A percentile compares a stretch with the other conserved stretches of the same genome.
Conservation (phyloP, 2,329 filamentous ascomycete species). For the Chaetomiaceae sp. region DNA sequence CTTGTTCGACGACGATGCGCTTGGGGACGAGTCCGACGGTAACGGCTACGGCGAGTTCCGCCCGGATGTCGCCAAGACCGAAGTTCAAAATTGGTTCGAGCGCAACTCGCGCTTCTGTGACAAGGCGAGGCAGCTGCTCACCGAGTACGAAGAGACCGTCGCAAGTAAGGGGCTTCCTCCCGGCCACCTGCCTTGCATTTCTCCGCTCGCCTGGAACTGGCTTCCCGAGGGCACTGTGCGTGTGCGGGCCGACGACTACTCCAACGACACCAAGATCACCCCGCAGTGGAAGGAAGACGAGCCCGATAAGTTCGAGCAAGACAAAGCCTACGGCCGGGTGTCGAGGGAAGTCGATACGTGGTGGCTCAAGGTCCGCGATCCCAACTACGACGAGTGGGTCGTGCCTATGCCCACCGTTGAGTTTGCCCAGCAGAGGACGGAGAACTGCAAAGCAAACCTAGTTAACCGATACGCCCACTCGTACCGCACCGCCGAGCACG, state of each 20-base stretch:
- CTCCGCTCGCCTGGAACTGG: conserved; percentile 54
- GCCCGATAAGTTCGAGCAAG: conserved; percentile 55
- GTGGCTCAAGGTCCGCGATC: conserved; percentile 59
- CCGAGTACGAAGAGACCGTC: conserved; percentile 50
- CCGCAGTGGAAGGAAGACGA: conserved; percentile 50
- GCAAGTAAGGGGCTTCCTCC: conserved; percentile 41
- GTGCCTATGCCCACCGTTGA: conserved; percentile 58
- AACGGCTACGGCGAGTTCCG: conserved; percentile 52
- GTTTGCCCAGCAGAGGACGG: conserved; percentile 52
- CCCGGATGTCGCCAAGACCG: conserved; percentile 53
- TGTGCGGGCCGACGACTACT: conserved; percentile 34
- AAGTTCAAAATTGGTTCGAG: conserved; percentile 60
- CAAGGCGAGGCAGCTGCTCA: conserved; percentile 50
- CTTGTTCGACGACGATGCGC: conserved; percentile 54
- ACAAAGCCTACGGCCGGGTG: conserved; percentile 55
- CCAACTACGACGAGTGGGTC: conserved; percentile 56
- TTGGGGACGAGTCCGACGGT: conserved; percentile 47
- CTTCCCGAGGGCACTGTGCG: conserved; percentile 39
- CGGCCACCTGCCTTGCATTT: conserved; percentile 46
- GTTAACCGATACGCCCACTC: conserved; percentile 51
- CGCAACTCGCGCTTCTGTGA: conserved; percentile 57
- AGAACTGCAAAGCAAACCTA: conserved; percentile 56
- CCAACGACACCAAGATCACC: conserved; percentile 39
- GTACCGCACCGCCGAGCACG: conserved; percentile 40
- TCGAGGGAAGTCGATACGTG: conserved; percentile 62